Evolutionary conservation across 768 basidiomycete genomes (phyloP), one percentile per base, ranked within the genome.

Genomic region (Tulasnella sp.): DNA sequence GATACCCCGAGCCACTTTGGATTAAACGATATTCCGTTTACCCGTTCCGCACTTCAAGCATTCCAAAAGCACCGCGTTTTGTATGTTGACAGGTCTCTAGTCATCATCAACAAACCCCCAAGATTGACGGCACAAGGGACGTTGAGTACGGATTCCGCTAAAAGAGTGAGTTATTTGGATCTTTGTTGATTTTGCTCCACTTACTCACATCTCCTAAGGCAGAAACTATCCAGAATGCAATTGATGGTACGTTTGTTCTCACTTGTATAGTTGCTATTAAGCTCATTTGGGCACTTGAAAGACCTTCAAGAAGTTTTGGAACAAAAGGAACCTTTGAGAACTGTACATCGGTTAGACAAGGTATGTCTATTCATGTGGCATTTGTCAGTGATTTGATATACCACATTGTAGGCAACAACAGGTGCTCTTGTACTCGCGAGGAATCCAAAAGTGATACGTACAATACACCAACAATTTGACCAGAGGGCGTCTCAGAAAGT

Each of bases 301-400:
- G 45, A 47, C 16, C 29, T 47, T 24, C 16, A 27, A 19, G 45
- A 47, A 13, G 32, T 32, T 7, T 24, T 47, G 19, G 32, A 32
- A 33, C 45, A 47, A 16, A 15, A 35, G 19, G 27, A 47, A 33
- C 45, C 45, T 6, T 34, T 47, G 29, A 47, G 32, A 16, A 47
- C 45, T 16, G 32, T 47, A 13, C 45, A 47, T 32, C 24, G 45
- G 32, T 34, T 47, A 27, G 45, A 47, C 45, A 47, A 29, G 29
- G 45, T 47, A 45, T 10, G 24, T 19, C 3, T 2, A 12, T 22
- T 31, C 16, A 28, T 4, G 20, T 10, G 10, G 44, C 19, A 2
- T 9, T 33, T 16, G 28, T 7, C 4, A 29, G 5, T 13, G 7
- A 5, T 33, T 19, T 45, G 44, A 45, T 25, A 16, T 3, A 45